Conservation (phyloP, 192 early-diverging fungal genomes). For the Gonapodya prolifera region DNA sequence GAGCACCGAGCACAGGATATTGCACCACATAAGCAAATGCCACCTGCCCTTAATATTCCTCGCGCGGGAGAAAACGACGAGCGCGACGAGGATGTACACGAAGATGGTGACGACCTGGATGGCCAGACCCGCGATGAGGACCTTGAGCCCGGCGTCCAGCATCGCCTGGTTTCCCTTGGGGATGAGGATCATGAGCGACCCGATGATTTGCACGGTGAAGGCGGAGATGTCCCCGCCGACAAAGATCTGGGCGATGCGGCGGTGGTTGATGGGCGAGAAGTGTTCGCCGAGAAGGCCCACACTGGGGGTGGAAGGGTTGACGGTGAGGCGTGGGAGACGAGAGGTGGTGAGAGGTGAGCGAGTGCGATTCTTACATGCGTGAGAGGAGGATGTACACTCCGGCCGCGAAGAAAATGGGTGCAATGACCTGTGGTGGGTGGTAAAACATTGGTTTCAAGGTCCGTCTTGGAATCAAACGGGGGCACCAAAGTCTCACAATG, state of each 20-base stretch:
- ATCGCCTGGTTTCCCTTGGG: neutral
- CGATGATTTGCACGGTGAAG: conserved; percentile 12
- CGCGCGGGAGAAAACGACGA: conserved; percentile 5
- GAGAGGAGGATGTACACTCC: conserved; percentile 13
- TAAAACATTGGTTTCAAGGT: too few relatives aligned
- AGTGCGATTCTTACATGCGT: neutral
- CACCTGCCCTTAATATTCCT: neutral
- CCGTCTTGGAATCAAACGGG: too few relatives aligned
- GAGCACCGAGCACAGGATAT: neutral
- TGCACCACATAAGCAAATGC: neutral
- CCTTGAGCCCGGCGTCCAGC: neutral
- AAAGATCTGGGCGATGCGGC: conserved; percentile 11
- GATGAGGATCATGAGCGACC: conserved; percentile 8
- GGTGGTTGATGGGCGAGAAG: conserved; percentile 5
- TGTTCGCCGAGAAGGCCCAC: neutral
- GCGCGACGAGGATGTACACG: conserved; percentile 8
- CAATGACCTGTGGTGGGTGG: too few relatives aligned
- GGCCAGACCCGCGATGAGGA: conserved; percentile 14
- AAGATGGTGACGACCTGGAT: conserved; percentile 16
- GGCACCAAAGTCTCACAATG: too few relatives aligned
- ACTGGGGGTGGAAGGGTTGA: neutral
- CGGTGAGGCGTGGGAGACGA: neutral
- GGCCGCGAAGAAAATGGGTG: conserved; percentile 17
- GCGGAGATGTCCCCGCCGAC: conserved; percentile 9
- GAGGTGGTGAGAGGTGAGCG: neutral